Evolutionary conservation across 352 stramenopile species (phyloP).

Genomic region (Globisporangium uncinulatum): DNA sequence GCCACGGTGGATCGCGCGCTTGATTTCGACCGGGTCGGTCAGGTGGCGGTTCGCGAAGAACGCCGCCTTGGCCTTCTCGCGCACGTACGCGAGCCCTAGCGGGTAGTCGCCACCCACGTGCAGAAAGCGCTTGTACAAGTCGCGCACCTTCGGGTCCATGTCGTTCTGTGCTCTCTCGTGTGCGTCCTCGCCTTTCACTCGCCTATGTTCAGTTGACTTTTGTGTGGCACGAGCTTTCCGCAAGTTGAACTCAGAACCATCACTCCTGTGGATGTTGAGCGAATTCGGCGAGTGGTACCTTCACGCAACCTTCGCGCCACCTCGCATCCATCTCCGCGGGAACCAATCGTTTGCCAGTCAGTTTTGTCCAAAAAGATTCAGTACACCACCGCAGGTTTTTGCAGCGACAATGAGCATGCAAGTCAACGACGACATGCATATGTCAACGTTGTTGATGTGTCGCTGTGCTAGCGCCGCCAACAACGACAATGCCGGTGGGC

Average conservation of each 20-base stretch:
- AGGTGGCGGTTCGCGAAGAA: constrained; percentile 87
- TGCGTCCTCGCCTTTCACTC: too few species aligned
- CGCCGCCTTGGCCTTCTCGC: constrained; percentile 87
- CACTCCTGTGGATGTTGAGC: constrained; percentile 6
- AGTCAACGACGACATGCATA: neutral
- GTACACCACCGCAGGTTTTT: neutral
- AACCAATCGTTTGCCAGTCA: neutral
- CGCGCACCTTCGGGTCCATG: constrained; percentile 92
- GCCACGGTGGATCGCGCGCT: constrained; percentile 90
- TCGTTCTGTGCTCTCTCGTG: too few species aligned
- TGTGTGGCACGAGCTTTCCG: neutral
- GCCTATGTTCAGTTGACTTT: neutral
- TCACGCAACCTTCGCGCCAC: constrained; percentile 5
- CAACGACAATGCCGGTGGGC: too few species aligned
- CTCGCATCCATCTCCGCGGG: too few species aligned
- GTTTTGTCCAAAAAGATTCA: neutral
- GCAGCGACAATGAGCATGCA: neutral
- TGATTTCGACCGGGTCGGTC: constrained; percentile 28
- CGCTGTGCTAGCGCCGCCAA: too few species aligned
- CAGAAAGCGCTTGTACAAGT: constrained; percentile 95
- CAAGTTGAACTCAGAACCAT: constrained; percentile 12
- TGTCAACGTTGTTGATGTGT: too few species aligned
- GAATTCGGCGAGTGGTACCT: constrained; percentile 4
- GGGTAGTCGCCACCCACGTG: constrained; percentile 94
- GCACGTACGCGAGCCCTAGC: constrained; percentile 88